These are phyloP conservation scores for Rhizomucor pusillus DNA, from an alignment of 371 early-diverging fungal genomes.

Conservation along the genomic window DNA sequence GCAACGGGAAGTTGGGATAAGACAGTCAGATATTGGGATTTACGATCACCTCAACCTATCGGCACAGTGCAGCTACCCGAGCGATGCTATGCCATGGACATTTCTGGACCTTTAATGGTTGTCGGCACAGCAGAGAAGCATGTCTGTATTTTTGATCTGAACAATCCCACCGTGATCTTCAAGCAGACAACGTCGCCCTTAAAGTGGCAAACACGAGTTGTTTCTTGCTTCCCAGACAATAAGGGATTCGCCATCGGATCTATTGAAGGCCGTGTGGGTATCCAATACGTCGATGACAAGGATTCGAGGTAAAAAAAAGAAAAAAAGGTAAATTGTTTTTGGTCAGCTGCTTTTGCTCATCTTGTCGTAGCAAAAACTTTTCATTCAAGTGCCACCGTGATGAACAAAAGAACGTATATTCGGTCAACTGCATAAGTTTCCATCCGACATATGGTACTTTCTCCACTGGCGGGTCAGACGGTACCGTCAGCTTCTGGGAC, in stretches of 20 bases:
- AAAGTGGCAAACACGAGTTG: constrained; percentile 84
- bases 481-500: constrained; percentile 93
- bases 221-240: constrained; percentile 75
- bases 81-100: constrained; percentile 90
- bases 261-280: constrained; percentile 92
- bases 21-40: constrained; percentile 92
- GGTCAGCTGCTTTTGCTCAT: too few species aligned
- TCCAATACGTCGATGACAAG: constrained; percentile 87
- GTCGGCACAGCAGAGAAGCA: constrained; percentile 59
- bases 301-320: constrained; percentile 58
- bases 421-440: constrained; percentile 83
- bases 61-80: constrained; percentile 76
- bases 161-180: constrained; percentile 68
- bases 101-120: constrained; percentile 42
- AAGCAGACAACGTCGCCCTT: constrained; percentile 73
- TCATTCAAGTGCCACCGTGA: constrained; percentile 96
- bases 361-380: constrained; percentile 63
- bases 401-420: constrained; percentile 66
- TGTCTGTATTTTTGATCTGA: constrained; percentile 75
- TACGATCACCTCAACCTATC: constrained; percentile 71
- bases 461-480: constrained; percentile 92
- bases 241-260: constrained; percentile 88
- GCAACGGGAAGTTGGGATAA: constrained; percentile 97
- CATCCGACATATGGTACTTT: constrained; percentile 90
- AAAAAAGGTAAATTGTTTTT: background rate